Evolutionary conservation across 2,329 filamentous ascomycete genomes (phyloP), one percentile per base, ranked within the genome.

Genomic region (Sporothrix inflata): DNA sequence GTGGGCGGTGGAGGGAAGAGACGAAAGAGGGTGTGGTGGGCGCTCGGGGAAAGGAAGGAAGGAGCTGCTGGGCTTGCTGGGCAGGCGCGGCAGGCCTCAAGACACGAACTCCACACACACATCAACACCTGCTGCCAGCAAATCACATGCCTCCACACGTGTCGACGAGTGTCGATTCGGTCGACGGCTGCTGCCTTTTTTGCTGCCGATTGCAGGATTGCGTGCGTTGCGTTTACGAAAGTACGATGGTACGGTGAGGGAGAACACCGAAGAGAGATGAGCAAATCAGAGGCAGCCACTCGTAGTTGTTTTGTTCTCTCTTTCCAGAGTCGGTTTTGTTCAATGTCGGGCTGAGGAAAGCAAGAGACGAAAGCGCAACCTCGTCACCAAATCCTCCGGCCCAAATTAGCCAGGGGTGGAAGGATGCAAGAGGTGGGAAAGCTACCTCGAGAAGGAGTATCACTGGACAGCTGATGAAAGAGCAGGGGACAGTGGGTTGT

Each of bases 61-160:
- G 55, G 55, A 53, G 40, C 12, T 40, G 27, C 55, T 53, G 49
- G 49, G 11, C n/a, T 9, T 12, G 12, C 21, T 11, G 21, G 49
- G 19, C 49, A 21, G 49, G 19, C 40, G 27, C 38, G 61, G 40
- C 61, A 65, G 40, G 61, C 61, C 61, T 45, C 40, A 65, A 55
- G 16, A 55, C 51, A 60, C 38, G 40, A 16, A 53, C 40, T 57
- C 47, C 70, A 65, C 61, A 21, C 47, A 53, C 47, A 49, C 47
- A 30, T 45, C 21, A 4, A 60, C 60, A 73, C 69, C 55, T 60
- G 55, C 3, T 34, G 11, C 42, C 42, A 55, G 27, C 72, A 72
- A 73, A 73, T 73, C 70, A 73, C 60, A 73, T 73, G 72, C 19
- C 30, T 27, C 27, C 55, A 67, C 65, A 69, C 69, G 71, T 70